A percentile compares a stretch with the other conserved stretches of the same genome.
phyloP scores from a whole-genome alignment of 306 rosid genomes.

The Sicyos baderoa region DNA sequence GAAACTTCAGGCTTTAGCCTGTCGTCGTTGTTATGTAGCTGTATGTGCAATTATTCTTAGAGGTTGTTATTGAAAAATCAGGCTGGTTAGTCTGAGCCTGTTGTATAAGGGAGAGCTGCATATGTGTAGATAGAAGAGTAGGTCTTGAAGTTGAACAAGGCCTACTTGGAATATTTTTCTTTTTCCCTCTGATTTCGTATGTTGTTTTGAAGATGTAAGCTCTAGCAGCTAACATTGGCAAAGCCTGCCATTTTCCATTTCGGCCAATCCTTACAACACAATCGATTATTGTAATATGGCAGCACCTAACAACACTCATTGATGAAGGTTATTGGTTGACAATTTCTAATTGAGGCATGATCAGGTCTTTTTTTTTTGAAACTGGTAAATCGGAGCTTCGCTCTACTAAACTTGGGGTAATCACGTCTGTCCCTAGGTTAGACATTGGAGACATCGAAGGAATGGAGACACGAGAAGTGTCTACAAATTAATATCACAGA shows the following conservation, averaged over 20 bases:
- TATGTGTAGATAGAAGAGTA: not conserved
- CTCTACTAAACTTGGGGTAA: too few relatives aligned
- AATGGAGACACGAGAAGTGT: too few relatives aligned
- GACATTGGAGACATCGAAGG: too few relatives aligned
- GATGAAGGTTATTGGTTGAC: not conserved
- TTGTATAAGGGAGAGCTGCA: not conserved
- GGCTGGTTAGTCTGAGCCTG: not conserved
- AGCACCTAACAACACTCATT: not conserved
- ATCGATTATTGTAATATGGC: not conserved
- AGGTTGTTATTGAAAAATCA: too few relatives aligned
- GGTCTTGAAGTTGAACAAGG: slow-evolving; percentile 2
- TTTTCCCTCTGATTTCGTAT: not conserved
- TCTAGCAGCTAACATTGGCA: not conserved
- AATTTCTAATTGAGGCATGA: not conserved
- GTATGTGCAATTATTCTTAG: too few relatives aligned
- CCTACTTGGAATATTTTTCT: not conserved
- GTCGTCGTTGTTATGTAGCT: not conserved
- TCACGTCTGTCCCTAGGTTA: too few relatives aligned
- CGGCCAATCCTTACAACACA: not conserved
- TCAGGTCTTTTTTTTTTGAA: too few relatives aligned
- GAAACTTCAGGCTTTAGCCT: not conserved
- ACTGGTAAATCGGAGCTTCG: too few relatives aligned
- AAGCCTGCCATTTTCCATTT: not conserved
- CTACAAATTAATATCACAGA: too few relatives aligned
- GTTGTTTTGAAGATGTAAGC: not conserved